Percentiles rank a stretch among this genome's conserved stretches.
Conservation (phyloP, 208 protist genomes). For the Trypanosomatidae sp. region DNA sequence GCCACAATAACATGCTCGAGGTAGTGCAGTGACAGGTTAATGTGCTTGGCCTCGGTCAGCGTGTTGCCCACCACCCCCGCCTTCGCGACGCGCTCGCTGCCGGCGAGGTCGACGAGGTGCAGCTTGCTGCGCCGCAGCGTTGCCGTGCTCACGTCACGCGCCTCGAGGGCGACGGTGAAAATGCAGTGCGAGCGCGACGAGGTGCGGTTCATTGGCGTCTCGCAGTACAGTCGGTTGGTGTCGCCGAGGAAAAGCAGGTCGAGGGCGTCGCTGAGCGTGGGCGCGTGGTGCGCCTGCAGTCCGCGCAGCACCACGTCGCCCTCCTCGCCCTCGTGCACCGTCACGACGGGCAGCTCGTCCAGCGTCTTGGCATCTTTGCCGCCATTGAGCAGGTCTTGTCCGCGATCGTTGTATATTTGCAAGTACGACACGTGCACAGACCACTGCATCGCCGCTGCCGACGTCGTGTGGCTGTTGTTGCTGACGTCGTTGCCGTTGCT, state of each 20-base stretch:
- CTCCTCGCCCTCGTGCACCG: conserved; percentile 34
- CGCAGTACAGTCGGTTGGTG: conserved; percentile 75
- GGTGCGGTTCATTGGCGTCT: conserved; percentile 89
- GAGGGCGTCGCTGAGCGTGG: conserved; percentile 59
- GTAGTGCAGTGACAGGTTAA: conserved; percentile 87
- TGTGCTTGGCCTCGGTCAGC: conserved; percentile 76
- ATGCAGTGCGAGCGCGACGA: conserved; percentile 90
- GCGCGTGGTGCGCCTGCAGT: conserved; percentile 48
- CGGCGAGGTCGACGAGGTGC: conserved; percentile 88
- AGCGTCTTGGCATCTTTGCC: conserved; percentile 79
- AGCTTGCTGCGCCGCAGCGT: conserved; percentile 60
- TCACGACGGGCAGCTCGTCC: conserved; percentile 49
- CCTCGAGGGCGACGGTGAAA: conserved; percentile 75
- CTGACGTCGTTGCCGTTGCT: conserved; percentile 1
- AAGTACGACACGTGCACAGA: conserved; percentile 63
- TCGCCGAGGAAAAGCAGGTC: conserved; percentile 80
- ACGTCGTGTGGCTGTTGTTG: not conserved
- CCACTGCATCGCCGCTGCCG: not conserved
- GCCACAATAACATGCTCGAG: conserved; percentile 81
- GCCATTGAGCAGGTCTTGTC: conserved; percentile 80
- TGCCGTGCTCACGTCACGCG: conserved; percentile 23
- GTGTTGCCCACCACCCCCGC: conserved; percentile 61
- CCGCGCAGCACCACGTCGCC: conserved; percentile 48
- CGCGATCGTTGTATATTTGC: conserved; percentile 89
- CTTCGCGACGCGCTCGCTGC: conserved; percentile 83